Base-by-base conservation (phyloP, 805 yeast species). In the Candida broadrunensis region DNA sequence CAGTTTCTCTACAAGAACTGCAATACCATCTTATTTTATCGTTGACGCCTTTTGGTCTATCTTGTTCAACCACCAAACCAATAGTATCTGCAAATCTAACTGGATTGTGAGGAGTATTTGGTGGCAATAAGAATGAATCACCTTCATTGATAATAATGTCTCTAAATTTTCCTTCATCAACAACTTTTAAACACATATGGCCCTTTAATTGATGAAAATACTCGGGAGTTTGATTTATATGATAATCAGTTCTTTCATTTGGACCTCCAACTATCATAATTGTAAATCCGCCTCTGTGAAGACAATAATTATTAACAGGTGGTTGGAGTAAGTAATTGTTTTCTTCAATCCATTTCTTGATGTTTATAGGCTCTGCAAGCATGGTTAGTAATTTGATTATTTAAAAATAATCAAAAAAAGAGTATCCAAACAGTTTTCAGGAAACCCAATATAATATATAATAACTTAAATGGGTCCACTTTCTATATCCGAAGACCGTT, bases 191-290 rank as follows among this genome's bases (percentile, higher is more conserved):
- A 16, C 85, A 75, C 96, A 90, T 89, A 19, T 73, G 70, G 2
- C 97, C 97, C 61, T 87, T 87, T 59, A 84, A 78, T 72, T 85
- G 91, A 63, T 84, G 81, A 60, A 90, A 90, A 78, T 88, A 90
- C 55, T 90, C 97, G 0, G 97, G 97, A 0, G 97, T 90, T 52
- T 88, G 95, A 56, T 90, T 90, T 36, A 90, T 78, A 56, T 90
- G 97, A 58, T 88, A 90, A 58, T 90, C 97, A 0, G 96, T 89
- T 43, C 97, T 73, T 54, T 83, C 95, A 59, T 90, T 90, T 3
- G 97, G 97, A 0, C 97, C 97, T 13, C 97, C 97, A 1, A 90
- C 95, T 38, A 89, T 81, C 97, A 90, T 90, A 27, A 89, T 88
- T 0, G 97, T 89, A 59, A 85, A 86, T 0, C 97, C 97, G 4